phyloP scores from a whole-genome alignment of 257 asterid species.

The Scutellaria baicalensis region DNA sequence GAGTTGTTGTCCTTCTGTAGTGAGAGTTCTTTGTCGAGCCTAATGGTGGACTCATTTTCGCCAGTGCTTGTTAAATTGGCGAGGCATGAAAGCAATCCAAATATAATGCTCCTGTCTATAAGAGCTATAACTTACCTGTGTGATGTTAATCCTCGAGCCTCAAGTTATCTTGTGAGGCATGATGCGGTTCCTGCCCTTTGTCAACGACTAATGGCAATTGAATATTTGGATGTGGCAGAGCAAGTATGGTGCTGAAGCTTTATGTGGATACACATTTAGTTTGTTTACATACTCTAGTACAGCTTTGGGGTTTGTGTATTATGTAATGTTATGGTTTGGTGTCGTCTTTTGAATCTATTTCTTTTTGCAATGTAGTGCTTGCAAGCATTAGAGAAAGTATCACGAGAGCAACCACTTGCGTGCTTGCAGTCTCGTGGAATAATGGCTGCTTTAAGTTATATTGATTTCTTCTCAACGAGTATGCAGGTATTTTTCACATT shows the following conservation, averaged over 20 bases:
- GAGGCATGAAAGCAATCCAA: constrained; percentile 56
- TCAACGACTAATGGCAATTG: constrained; percentile 68
- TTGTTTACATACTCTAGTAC: constrained; percentile 1
- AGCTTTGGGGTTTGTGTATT: not conserved
- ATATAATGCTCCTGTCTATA: constrained; percentile 76
- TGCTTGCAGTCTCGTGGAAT: constrained; percentile 92
- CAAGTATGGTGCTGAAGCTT: constrained; percentile 53
- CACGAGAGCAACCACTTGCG: constrained; percentile 83
- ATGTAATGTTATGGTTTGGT: not conserved
- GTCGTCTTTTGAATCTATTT: not conserved
- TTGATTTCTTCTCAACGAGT: constrained; percentile 90
- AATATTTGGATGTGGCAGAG: constrained; percentile 93
- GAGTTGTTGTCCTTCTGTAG: constrained; percentile 75
- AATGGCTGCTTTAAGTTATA: constrained; percentile 76
- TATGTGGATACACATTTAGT: not conserved
- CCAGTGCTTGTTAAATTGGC: constrained; percentile 79
- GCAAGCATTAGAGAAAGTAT: constrained; percentile 89
- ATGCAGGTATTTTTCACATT: constrained; percentile 65
- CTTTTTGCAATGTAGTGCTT: constrained; percentile 53
- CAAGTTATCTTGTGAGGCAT: constrained; percentile 71
- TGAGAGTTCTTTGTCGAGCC: constrained; percentile 72
- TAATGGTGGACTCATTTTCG: constrained; percentile 66
- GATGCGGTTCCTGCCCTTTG: constrained; percentile 83
- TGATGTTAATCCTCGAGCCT: constrained; percentile 71
- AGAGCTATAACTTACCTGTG: constrained; percentile 92